Evolutionary conservation across 1,284 basidiomycete species (phyloP).

Genomic region (Trametes sp.): DNA sequence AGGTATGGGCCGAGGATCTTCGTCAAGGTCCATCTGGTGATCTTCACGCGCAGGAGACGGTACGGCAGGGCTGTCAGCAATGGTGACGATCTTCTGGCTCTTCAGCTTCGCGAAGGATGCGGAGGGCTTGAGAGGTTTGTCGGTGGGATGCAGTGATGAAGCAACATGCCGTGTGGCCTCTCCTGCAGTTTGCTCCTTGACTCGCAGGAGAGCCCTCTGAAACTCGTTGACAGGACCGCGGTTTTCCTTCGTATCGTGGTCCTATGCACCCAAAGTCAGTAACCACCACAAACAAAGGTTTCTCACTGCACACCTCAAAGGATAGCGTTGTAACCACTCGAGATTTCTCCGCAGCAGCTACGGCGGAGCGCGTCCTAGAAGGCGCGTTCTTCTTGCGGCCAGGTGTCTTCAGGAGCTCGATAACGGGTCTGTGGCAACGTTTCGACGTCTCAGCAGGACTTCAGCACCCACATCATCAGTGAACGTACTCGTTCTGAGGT

Average conservation of each 20-base stretch:
- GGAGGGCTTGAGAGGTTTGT: constrained; percentile 9
- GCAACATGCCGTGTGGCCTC: not conserved
- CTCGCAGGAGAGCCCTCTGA: constrained; percentile 57
- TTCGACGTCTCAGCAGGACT: not conserved
- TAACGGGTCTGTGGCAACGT: constrained; percentile 58
- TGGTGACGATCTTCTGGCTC: constrained; percentile 31
- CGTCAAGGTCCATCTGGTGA: constrained; percentile 25
- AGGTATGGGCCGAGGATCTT: constrained; percentile 17
- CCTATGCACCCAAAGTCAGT: constrained; percentile 35
- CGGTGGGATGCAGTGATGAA: constrained; percentile 1
- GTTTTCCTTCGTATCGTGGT: constrained; percentile 51
- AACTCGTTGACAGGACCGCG: constrained; percentile 54
- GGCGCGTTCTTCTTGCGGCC: constrained; percentile 67
- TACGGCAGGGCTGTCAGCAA: constrained; percentile 31
- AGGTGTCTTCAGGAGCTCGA: constrained; percentile 86
- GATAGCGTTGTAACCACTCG: constrained; percentile 49
- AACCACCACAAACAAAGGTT: not conserved
- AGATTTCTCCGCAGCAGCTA: constrained; percentile 52
- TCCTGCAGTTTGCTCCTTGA: constrained; percentile 28
- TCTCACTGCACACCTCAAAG: constrained; percentile 51
- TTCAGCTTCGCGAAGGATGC: constrained; percentile 20
- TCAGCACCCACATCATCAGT: not conserved
- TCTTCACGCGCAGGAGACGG: not conserved
- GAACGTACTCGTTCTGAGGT: constrained; percentile 66
- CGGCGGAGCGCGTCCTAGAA: constrained; percentile 55